phyloP scores from a whole-genome alignment of 768 basidiomycete species.

The Lactarius psammicola region DNA sequence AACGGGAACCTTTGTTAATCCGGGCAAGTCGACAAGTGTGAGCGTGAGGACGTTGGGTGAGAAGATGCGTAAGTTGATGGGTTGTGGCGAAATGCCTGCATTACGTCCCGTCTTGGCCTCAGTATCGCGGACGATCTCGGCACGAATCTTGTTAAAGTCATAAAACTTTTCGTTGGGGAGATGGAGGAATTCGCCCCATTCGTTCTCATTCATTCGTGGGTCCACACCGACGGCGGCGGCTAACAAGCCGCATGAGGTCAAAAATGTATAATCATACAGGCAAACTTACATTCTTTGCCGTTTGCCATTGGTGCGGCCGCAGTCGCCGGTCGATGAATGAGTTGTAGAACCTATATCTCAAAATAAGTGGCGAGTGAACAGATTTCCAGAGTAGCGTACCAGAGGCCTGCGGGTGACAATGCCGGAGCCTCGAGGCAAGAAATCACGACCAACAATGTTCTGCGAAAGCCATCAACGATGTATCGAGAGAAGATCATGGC shows the following conservation, averaged over 20 bases:
- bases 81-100: slow-evolving; percentile 94
- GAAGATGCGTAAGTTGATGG: slow-evolving; percentile 97
- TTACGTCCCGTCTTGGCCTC: slow-evolving; percentile 99
- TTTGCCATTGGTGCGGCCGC: slow-evolving; percentile 47
- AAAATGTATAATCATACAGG: background rate
- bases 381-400: slow-evolving; percentile 45
- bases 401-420: slow-evolving; percentile 97
- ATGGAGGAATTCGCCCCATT: slow-evolving; percentile 99
- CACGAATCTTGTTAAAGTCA: slow-evolving; percentile 95
- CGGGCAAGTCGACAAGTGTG: slow-evolving; percentile 96
- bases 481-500: background rate
- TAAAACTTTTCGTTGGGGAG: slow-evolving; percentile 96
- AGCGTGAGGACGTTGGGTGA: slow-evolving; percentile 97
- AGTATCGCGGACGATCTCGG: slow-evolving; percentile 94
- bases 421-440: slow-evolving; percentile 97
- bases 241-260: background rate
- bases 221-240: slow-evolving; percentile 49
- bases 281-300: slow-evolving; percentile 38
- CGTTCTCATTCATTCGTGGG: slow-evolving; percentile 83
- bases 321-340: slow-evolving; percentile 78
- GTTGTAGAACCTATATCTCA: slow-evolving; percentile 76
- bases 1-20: slow-evolving; percentile 91
- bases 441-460: slow-evolving; percentile 99
- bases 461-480: slow-evolving; percentile 35
- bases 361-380: slow-evolving; percentile 10